These are phyloP conservation scores for Piper betle DNA, from an alignment of 164 flowering plant genomes.

Conservation along the genomic window DNA sequence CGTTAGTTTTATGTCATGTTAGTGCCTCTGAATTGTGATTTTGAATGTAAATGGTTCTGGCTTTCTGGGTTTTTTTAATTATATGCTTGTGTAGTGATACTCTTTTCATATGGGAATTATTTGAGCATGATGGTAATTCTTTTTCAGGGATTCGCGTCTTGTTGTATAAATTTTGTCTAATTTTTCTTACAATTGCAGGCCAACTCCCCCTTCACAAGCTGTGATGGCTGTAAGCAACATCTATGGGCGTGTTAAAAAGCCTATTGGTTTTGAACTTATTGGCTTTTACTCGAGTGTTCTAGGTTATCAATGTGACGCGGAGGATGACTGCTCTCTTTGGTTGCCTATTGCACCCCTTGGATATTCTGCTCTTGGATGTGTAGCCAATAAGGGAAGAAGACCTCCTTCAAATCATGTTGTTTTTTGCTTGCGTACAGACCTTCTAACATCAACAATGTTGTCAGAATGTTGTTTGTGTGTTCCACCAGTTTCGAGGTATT, in stretches of 20 bases:
- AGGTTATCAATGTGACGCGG: conserved; percentile 16
- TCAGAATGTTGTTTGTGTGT: conserved; percentile 53
- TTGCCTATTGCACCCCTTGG: conserved; percentile 85
- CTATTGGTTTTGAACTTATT: conserved; percentile 63
- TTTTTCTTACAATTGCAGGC: conserved; percentile 25
- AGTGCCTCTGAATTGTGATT: too few species aligned
- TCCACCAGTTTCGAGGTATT: conserved; percentile 27
- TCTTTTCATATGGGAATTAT: too few species aligned
- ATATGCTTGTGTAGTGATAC: too few species aligned
- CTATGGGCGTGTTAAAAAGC: conserved; percentile 92
- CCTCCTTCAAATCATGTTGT: conserved; percentile 85
- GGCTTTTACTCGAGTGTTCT: conserved; percentile 50
- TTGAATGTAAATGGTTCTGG: too few species aligned
- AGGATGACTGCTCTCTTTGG: conserved; percentile 77
- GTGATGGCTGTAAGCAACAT: conserved; percentile 81
- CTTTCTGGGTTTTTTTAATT: too few species aligned
- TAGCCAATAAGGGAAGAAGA: conserved; percentile 53
- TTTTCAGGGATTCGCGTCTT: neutral
- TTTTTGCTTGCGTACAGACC: conserved; percentile 85
- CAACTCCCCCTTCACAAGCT: conserved; percentile 88
- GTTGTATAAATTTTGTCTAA: too few species aligned
- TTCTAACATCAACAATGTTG: conserved; percentile 51
- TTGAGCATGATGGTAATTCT: neutral
- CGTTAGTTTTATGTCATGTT: too few species aligned
- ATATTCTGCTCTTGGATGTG: conserved; percentile 75